Evolutionary conservation across 768 basidiomycete genomes (phyloP), one percentile per base, ranked within the genome.

Genomic region (Pulveroboletus sp.): DNA sequence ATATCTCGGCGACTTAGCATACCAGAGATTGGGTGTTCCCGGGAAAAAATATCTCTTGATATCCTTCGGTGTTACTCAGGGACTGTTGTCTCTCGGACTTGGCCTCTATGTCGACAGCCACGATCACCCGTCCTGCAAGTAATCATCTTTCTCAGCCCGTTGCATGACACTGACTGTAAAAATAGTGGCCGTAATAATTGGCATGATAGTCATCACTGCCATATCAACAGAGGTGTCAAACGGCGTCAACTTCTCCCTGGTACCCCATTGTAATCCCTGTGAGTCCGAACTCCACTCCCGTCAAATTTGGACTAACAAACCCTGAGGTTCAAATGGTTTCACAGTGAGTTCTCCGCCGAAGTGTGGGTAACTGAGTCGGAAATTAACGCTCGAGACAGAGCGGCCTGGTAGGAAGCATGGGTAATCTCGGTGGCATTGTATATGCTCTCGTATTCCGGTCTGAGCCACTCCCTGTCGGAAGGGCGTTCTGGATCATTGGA

Each of bases 11-110:
- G 79, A 80, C 56, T 40, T 63, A 10, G 48, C 76, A 2, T 80
- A 80, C 65, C 53, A 58, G n/a, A 58, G 49, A 40, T 73, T 62
- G 37, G 77, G 77, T 8, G 61, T 68, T 11, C 61, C 58, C 22
- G 73, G 73, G 10, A 81, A 81, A 65, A 81, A 81, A 57, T 73
- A 70, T 51, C 65, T 75, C 54, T 73, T 72, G 35, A 57, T 80
- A 31, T 38, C 50, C 9, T 68, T 73, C 26, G 79, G 79, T 7
- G 43, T 76, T 35, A 45, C 71, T 10, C 75, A 78, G 64, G 81
- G 78, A 11, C 56, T 67, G n/a, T 54, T 75, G 5, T 67, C 68
- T 26, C 55, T 81, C 45, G 78, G 65, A 3, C 70, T 74, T 17
- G 81, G 81, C 20, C 43, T 78, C 5, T 79, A 79, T 47, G 64